Conservation (phyloP, 495 filamentous ascomycete species). For the Bryoglossum gracile region DNA sequence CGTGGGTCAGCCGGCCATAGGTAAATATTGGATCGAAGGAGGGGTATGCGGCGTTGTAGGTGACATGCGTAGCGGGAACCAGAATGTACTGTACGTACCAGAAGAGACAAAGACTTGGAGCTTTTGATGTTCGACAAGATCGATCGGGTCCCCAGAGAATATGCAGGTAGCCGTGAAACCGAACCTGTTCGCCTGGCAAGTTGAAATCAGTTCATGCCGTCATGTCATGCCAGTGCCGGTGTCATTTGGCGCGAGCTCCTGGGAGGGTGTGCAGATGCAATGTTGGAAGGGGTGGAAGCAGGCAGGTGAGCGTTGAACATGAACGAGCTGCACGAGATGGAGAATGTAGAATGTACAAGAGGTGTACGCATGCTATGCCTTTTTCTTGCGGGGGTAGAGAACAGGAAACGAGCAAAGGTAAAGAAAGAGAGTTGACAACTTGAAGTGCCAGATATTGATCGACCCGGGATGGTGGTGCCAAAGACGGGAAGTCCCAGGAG, state of each 20-base stretch:
- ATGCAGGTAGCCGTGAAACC: conserved; percentile 23
- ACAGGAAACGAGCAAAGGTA: neutral
- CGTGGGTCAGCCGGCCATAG: conserved; percentile 8
- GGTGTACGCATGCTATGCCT: conserved; percentile 10
- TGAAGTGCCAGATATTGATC: neutral
- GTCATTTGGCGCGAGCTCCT: conserved; percentile 11
- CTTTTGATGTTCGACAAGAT: conserved; percentile 19
- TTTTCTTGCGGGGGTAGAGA: neutral
- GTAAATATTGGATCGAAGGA: conserved; percentile 5
- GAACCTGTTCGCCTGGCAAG: conserved; percentile 23
- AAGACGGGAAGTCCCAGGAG: neutral
- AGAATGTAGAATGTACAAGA: no score
- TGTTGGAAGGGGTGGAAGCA: conserved; percentile 2
- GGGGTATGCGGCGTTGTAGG: neutral
- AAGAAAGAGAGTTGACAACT: no score
- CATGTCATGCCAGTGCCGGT: conserved; percentile 23
- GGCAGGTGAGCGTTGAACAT: neutral
- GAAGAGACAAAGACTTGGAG: conserved; percentile 23
- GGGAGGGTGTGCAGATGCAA: conserved; percentile 3
- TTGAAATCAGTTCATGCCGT: conserved; percentile 18
- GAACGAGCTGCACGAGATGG: neutral
- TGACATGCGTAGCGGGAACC: neutral
- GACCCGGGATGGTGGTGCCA: conserved; percentile 6
- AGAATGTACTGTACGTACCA: conserved; percentile 13
- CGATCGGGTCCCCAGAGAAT: conserved; percentile 19